These are phyloP conservation scores for Eucalyptus coolabah DNA, from an alignment of 345 rosid species.

Conservation along the genomic window DNA sequence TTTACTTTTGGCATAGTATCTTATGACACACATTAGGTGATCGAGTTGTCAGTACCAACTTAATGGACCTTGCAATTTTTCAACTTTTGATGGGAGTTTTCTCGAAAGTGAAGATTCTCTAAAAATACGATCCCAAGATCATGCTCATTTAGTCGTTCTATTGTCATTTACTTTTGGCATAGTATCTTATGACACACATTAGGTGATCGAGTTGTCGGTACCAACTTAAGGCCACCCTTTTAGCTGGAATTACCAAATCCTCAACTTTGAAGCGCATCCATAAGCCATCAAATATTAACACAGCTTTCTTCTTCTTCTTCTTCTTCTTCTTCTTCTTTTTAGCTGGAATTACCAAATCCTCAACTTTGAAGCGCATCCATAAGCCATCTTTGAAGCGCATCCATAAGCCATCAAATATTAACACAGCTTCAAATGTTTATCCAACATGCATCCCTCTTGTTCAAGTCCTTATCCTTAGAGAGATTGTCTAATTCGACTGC, in stretches of 20 bases:
- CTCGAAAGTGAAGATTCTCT: background rate
- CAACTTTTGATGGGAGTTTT: background rate
- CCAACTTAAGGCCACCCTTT: no score
- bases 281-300: rapidly evolving
- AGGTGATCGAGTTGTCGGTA: background rate
- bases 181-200: background rate
- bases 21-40: background rate
- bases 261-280: no score
- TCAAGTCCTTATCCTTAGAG: no score
- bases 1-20: background rate
- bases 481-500: no score
- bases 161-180: background rate
- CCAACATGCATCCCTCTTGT: rapidly evolving
- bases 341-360: no score
- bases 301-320: no score
- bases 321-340: no score
- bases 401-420: no score
- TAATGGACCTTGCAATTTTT: background rate
- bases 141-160: rapidly evolving
- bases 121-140: rapidly evolving
- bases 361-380: no score
- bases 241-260: no score
- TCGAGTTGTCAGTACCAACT: no score
- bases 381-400: no score
- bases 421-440: background rate